These are phyloP conservation scores for Pythium sp. DNA, from an alignment of 352 stramenopile genomes.

Conservation along the genomic window DNA sequence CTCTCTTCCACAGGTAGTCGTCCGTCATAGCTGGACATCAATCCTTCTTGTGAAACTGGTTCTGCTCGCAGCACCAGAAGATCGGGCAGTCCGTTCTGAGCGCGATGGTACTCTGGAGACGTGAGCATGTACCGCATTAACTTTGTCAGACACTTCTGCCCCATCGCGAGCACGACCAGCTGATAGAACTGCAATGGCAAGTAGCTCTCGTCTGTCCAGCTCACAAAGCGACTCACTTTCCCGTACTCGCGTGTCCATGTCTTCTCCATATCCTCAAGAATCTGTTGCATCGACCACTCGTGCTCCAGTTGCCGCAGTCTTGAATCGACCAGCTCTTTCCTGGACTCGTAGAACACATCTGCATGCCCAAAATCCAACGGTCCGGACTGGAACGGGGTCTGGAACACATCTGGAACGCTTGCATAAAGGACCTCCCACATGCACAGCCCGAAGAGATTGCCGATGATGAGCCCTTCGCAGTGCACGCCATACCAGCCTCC, in stretches of 20 bases:
- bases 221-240: constrained; percentile 63
- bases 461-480: constrained; percentile 69
- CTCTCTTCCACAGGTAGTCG: constrained; percentile 25
- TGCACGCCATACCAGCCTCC: constrained; percentile 87
- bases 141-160: constrained; percentile 29
- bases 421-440: constrained; percentile 88
- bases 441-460: constrained; percentile 81
- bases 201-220: constrained; percentile 34
- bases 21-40: too few relatives aligned
- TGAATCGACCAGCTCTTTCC: constrained; percentile 42
- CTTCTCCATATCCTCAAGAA: constrained; percentile 35
- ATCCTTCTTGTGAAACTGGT: not conserved
- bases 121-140: constrained; percentile 67
- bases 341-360: constrained; percentile 42
- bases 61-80: constrained; percentile 51
- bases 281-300: constrained; percentile 36
- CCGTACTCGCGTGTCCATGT: constrained; percentile 46
- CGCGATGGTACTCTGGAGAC: constrained; percentile 63
- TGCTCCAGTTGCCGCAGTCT: constrained; percentile 38
- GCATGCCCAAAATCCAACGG: constrained; percentile 75
- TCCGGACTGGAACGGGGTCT: constrained; percentile 75
- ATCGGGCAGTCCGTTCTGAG: constrained; percentile 73
- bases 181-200: constrained; percentile 48
- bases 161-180: constrained; percentile 49
- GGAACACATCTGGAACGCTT: constrained; percentile 78